phyloP scores from a whole-genome alignment of 129 eudicot species.

The Arctium lappa region DNA sequence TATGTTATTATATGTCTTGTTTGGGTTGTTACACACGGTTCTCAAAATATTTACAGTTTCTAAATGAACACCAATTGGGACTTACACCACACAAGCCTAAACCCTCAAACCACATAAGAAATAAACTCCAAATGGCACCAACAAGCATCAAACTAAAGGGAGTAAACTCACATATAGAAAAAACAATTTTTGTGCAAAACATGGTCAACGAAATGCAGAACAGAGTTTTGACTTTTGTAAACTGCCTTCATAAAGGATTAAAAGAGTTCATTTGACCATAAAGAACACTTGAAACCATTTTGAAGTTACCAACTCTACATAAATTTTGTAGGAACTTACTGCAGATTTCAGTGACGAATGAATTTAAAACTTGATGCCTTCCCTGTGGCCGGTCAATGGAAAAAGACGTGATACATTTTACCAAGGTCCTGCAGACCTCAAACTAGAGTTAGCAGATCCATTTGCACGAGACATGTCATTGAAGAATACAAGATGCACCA shows the following conservation, averaged over 20 bases:
- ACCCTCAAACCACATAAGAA: not conserved
- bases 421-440: not conserved
- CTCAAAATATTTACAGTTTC: too few relatives aligned
- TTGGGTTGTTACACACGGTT: too few relatives aligned
- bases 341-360: not conserved
- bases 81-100: not conserved
- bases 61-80: too few relatives aligned
- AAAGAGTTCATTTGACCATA: not conserved
- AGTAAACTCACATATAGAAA: not conserved
- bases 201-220: not conserved
- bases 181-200: not conserved
- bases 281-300: not conserved
- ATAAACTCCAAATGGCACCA: not conserved
- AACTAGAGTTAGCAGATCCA: not conserved
- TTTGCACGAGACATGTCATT: not conserved
- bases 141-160: constrained; percentile 1
- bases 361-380: not conserved
- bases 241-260: not conserved
- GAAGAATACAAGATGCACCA: not conserved
- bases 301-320: constrained; percentile 10
- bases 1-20: too few relatives aligned
- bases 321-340: not conserved
- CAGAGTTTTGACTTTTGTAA: constrained; percentile 14
- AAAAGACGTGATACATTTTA: not conserved
- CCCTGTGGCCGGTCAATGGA: not conserved